Evolutionary conservation across 495 filamentous ascomycete species (phyloP), one percentile per base, ranked within the genome.

Genomic region (Hyaloscypha variabilis): DNA sequence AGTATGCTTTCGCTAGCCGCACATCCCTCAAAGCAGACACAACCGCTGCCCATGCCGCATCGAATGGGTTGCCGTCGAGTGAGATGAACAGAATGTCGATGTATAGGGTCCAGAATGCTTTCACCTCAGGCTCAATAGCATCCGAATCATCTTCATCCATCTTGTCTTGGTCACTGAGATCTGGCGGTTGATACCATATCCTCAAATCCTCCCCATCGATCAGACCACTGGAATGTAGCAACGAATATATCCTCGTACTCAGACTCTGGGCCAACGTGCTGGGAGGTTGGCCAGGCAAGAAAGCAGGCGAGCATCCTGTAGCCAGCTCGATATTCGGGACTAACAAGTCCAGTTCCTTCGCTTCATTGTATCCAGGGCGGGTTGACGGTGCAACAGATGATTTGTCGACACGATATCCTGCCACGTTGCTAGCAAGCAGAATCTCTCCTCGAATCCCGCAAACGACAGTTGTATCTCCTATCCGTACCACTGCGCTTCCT

Each of bases 31-130:
- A 77, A n/a, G 95, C 95, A 24, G 92, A 89, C 39, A 97, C 67
- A 5, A 97, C 82, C 14, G 92, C 87, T 0, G 87, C 83, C 94
- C 94, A 98, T 0, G 91, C 91, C 2, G 89, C 90, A 67, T 98
- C 94, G 69, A 98, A 93, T 17, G 91, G 85, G 71, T 94, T 96
- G 0, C 94, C 94, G 58, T 96, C 94, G 17, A 96, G 85, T 0
- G 92, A 94, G 60, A 97, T 88, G 73, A 96, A 91, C 72, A 97
- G 83, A 26, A 96, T 76, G 76, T 97, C 93, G 65, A 99, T 93
- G 71, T 97, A 97, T 3, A 99, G 86, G 11, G 89, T 87, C 94
- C 94, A 99, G 74, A 92, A 98, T 6, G 88, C 94, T 74, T 91
- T 92, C 34, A 92, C 78, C 70, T 90, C 83, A 17, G 63, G 68